Evolutionary conservation across 1,284 basidiomycete species (phyloP), one percentile per base, ranked within the genome.

Genomic region (Puccinia coronata): DNA sequence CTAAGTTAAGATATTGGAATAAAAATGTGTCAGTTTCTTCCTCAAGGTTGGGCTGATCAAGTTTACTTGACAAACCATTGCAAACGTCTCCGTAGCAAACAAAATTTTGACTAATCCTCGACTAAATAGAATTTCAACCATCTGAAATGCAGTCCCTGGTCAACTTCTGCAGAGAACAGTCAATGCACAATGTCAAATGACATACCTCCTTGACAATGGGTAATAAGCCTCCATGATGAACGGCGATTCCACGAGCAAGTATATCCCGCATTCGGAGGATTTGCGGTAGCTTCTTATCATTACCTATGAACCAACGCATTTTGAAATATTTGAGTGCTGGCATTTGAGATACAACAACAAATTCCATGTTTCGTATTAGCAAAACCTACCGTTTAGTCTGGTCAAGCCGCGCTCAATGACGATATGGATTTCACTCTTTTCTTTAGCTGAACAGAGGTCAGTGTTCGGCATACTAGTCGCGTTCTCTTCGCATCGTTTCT

Each of bases 81-180:
- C 97, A 86, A 99, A 99, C 0, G 97, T 99, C 87, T 99, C 97
- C 0, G 97, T 99, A 0, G 97, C 97, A 85, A 99, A 99, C 14
- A 99, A 88, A 23, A 98, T 92, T 87, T 99, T 99, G 82, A 99
- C 96, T 53, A 99, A 88, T 31, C 97, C 97, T 49, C 95, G 91
- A 12, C 95, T 93, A 85, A 99, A 99, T 23, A 99, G 89, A 59
- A 99, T 92, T 86, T 99, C 96, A 23, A 99, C 96, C 12, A 97
- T 91, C 93, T 96, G 61, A 3, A 34, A 2, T 55, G 57, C 57
- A 67, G n/a, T 23, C 59, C 11, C 0, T 23, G 14, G 55, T 67
- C 31, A 67, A 41, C 36, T 20, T 12, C 51, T 39, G 41, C n/a
- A 16, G 57, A 80, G 28, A n/a, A 11, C n/a, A 75, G 25, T 25